A percentile compares a stretch with the other conserved stretches of the same genome.
phyloP scores from a whole-genome alignment of 139 green algal species.

The Protoeuglena noctilucae region DNA sequence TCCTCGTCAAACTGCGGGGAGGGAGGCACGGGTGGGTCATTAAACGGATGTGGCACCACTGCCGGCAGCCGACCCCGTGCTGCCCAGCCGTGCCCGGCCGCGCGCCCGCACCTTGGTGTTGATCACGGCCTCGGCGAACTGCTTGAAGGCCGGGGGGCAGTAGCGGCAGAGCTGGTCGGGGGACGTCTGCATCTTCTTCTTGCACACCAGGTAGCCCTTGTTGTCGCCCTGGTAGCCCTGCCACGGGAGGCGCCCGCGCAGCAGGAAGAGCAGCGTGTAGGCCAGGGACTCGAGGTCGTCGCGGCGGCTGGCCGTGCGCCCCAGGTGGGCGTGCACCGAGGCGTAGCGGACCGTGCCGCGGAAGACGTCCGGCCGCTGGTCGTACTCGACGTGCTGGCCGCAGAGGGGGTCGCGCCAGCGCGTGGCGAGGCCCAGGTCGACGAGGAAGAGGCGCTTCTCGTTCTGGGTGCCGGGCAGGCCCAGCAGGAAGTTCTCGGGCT shows the following conservation, averaged over 20 bases:
- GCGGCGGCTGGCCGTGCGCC: conserved; percentile 8
- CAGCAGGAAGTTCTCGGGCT: conserved; percentile 16
- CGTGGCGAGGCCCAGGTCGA: conserved; percentile 11
- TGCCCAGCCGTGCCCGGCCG: too few species aligned
- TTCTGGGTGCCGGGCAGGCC: conserved; percentile 3
- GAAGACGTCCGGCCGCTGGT: conserved; percentile 14
- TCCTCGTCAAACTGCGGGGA: conserved; percentile 11
- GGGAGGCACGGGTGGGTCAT: too few species aligned
- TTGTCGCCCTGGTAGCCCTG: conserved; percentile 10
- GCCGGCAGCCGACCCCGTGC: background rate
- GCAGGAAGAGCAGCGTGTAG: conserved; percentile 13
- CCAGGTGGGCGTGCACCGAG: conserved; percentile 11
- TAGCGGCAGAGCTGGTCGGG: conserved; percentile 4
- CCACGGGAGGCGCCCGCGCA: conserved; percentile 10
- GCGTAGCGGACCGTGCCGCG: conserved; percentile 11
- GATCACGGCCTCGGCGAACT: conserved; percentile 10
- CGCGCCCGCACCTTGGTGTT: too few species aligned
- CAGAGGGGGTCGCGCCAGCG: conserved; percentile 6
- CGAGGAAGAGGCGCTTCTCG: conserved; percentile 11
- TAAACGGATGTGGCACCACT: conserved; percentile 14
- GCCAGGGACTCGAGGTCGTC: conserved; percentile 14
- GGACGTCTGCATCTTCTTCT: conserved; percentile 14
- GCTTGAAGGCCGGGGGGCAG: conserved; percentile 4
- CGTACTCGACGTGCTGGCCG: conserved; percentile 8
- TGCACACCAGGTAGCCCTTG: conserved; percentile 15